These are phyloP conservation scores for Lachnellula cervina DNA, from an alignment of 2,329 filamentous ascomycete species.

Conservation along the genomic window DNA sequence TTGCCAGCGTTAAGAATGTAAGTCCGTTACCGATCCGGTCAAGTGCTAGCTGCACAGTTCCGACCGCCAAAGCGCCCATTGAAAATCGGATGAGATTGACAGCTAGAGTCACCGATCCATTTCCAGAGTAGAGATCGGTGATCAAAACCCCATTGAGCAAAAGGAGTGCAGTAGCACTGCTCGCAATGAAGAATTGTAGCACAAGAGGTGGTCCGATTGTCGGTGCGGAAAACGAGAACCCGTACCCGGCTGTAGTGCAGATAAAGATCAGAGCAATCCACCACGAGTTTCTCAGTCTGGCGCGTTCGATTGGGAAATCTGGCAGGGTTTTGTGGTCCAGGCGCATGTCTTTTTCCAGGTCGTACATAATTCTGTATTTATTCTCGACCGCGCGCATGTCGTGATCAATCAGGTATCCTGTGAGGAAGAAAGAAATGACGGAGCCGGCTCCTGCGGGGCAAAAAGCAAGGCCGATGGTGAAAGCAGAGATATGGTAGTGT, in stretches of 20 bases:
- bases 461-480: slow-evolving; percentile 11
- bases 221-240: neutral
- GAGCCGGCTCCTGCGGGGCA: slow-evolving; percentile 42
- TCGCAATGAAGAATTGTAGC: slow-evolving; percentile 19
- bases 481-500: slow-evolving; percentile 7
- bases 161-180: slow-evolving; percentile 27
- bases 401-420: slow-evolving; percentile 55
- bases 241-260: slow-evolving; percentile 3
- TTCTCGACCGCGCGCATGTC: slow-evolving; percentile 53
- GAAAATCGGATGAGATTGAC: slow-evolving; percentile 30
- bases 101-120: slow-evolving; percentile 26
- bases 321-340: slow-evolving; percentile 5
- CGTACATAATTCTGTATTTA: slow-evolving; percentile 38
- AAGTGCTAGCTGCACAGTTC: slow-evolving; percentile 15
- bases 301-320: slow-evolving; percentile 24
- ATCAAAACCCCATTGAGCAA: slow-evolving; percentile 12
- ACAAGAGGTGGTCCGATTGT: slow-evolving; percentile 11
- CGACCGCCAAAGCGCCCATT: slow-evolving; percentile 25
- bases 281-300: slow-evolving; percentile 10
- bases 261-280: slow-evolving; percentile 12
- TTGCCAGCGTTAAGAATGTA: slow-evolving; percentile 9
- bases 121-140: slow-evolving; percentile 12
- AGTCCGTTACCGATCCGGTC: slow-evolving; percentile 9
- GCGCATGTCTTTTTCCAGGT: slow-evolving; percentile 25
- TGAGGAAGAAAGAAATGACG: slow-evolving; percentile 38